These are phyloP conservation scores for Gracilaria caudata DNA, from an alignment of 23 red algal genomes.

Conservation along the genomic window DNA sequence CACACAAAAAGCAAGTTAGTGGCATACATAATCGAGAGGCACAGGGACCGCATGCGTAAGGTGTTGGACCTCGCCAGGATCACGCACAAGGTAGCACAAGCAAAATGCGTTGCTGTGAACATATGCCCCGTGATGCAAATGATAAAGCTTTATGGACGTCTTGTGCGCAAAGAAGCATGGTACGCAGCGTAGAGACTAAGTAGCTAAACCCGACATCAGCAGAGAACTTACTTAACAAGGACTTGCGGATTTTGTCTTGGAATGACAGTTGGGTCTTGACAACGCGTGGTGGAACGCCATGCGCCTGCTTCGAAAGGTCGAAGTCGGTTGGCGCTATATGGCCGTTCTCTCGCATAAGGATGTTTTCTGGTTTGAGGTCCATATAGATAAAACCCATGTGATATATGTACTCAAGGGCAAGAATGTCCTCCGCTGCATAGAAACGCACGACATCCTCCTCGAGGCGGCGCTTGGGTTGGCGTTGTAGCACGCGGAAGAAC, in stretches of 20 bases:
- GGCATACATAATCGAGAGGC: not conserved
- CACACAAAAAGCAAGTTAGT: not conserved
- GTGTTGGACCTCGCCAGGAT: not conserved
- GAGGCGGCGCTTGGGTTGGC: constrained; percentile 79
- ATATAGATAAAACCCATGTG: constrained; percentile 92
- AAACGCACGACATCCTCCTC: constrained; percentile 84
- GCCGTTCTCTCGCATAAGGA: constrained; percentile 82
- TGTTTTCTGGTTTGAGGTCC: constrained; percentile 92
- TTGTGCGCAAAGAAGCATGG: not conserved
- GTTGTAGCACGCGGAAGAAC: constrained; percentile 89
- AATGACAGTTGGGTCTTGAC: constrained; percentile 74
- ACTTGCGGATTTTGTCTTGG: constrained; percentile 64
- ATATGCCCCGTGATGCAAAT: not conserved
- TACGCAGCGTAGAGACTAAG: not conserved
- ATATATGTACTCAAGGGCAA: constrained; percentile 87
- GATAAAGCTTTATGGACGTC: not conserved
- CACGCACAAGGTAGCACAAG: not conserved
- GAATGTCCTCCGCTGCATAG: constrained; percentile 88
- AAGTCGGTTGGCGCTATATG: constrained; percentile 86
- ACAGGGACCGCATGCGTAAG: not conserved
- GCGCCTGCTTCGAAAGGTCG: constrained; percentile 86
- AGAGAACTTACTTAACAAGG: constrained; percentile 40
- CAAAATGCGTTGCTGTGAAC: constrained; percentile 5
- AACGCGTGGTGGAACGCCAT: constrained; percentile 71
- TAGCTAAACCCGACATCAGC: not conserved